phyloP scores from a whole-genome alignment of 148 eudicot genomes.

The Rhododendron simsii region DNA sequence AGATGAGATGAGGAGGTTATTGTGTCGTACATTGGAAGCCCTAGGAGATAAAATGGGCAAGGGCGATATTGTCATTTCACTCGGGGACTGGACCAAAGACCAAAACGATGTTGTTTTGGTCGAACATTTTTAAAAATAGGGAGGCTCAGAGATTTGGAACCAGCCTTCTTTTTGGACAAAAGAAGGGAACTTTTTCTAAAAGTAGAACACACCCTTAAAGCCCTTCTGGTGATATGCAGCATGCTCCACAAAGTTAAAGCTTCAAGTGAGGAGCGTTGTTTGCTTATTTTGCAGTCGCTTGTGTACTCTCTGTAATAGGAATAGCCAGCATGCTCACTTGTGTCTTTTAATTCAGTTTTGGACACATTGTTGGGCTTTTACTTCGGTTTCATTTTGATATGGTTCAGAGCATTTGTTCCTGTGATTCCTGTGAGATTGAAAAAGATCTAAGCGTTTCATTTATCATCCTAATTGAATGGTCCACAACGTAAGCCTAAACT shows the following conservation, averaged over 20 bases:
- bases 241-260: not conserved
- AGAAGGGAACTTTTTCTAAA: too few relatives aligned
- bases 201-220: not conserved
- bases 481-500: too few relatives aligned
- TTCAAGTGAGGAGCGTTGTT: not conserved
- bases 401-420: not conserved
- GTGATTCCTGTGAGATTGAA: not conserved
- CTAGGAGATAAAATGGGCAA: too few relatives aligned
- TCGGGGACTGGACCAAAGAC: too few relatives aligned
- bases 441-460: too few relatives aligned
- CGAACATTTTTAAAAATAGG: too few relatives aligned
- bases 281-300: not conserved
- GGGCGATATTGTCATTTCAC: too few relatives aligned
- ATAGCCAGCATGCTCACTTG: not conserved
- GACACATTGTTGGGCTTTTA: not conserved
- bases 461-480: not conserved
- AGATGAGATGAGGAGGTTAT: too few relatives aligned
- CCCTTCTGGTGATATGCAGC: not conserved
- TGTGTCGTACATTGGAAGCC: too few relatives aligned
- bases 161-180: too few relatives aligned
- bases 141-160: too few relatives aligned
- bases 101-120: too few relatives aligned
- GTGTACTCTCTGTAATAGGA: not conserved
- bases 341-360: not conserved
- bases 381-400: not conserved